Conservation (phyloP, 805 yeast species). For the Saturnispora galanensis region DNA sequence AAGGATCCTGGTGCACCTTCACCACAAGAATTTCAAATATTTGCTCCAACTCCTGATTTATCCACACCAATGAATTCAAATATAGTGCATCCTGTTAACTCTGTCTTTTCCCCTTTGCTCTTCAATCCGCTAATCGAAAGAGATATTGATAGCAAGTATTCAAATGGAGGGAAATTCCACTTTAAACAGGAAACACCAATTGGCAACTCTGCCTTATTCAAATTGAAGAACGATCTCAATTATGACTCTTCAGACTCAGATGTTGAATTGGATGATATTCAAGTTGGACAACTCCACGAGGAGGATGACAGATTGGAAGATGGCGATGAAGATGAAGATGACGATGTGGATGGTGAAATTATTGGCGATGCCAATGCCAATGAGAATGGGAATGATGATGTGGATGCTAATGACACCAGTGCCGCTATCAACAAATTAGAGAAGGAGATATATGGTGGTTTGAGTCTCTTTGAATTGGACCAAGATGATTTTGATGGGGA, state of each 20-base stretch:
- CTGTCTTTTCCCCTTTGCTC: slow-evolving; percentile 72
- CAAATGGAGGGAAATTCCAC: slow-evolving; percentile 83
- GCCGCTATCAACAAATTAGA: neutral
- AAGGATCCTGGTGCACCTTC: slow-evolving; percentile 81
- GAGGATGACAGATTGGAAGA: neutral
- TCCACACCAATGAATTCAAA: neutral
- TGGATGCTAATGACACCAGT: slow-evolving; percentile 1
- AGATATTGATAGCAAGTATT: slow-evolving; percentile 77
- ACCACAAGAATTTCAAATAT: slow-evolving; percentile 47
- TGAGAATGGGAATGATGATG: slow-evolving; percentile 10
- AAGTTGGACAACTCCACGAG: neutral
- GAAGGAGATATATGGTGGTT: neutral
- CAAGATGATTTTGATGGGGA: slow-evolving; percentile 2
- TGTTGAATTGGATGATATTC: slow-evolving; percentile 20
- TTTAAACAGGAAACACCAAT: slow-evolving; percentile 25
- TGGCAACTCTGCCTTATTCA: slow-evolving; percentile 1
- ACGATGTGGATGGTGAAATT: slow-evolving; percentile 16
- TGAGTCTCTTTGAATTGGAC: neutral
- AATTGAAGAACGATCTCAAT: neutral
- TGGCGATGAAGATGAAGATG: neutral
- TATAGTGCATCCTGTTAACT: slow-evolving; percentile 18
- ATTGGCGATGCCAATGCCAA: slow-evolving; percentile 14
- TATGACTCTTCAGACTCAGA: slow-evolving; percentile 15
- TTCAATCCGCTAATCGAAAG: slow-evolving; percentile 73
- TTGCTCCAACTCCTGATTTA: slow-evolving; percentile 19